Evolutionary conservation across 2,329 filamentous ascomycete species (phyloP).

Genomic region (Cyanodermella asteris): DNA sequence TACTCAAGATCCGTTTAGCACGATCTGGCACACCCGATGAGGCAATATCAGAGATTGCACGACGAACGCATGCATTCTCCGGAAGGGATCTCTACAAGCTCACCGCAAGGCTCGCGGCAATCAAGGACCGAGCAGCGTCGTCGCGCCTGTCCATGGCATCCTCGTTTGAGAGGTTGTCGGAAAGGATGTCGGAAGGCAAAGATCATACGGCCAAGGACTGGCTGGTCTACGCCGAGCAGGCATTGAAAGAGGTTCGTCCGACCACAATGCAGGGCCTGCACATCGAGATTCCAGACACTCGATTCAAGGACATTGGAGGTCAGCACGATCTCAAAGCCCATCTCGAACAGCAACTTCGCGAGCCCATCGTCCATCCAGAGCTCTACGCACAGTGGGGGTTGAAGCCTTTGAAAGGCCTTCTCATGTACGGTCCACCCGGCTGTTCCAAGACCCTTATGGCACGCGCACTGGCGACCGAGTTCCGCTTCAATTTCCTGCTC

Average conservation of each 20-base stretch:
- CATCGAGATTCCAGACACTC: slow-evolving; percentile 65
- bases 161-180: slow-evolving; percentile 10
- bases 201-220: too few relatives aligned
- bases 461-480: slow-evolving; percentile 76
- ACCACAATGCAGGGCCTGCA: slow-evolving; percentile 80
- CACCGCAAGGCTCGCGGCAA: slow-evolving; percentile 31
- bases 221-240: too few relatives aligned
- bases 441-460: slow-evolving; percentile 89
- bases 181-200: slow-evolving; percentile 41
- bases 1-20: slow-evolving; percentile 37
- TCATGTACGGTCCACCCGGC: slow-evolving; percentile 80
- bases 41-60: slow-evolving; percentile 38
- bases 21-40: slow-evolving; percentile 27
- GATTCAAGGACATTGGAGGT: slow-evolving; percentile 75
- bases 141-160: neutral
- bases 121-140: slow-evolving; percentile 14
- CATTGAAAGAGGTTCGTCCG: slow-evolving; percentile 48
- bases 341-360: slow-evolving; percentile 22
- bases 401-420: slow-evolving; percentile 53
- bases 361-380: slow-evolving; percentile 15
- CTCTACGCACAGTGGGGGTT: slow-evolving; percentile 27
- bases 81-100: slow-evolving; percentile 53
- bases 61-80: slow-evolving; percentile 72
- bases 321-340: slow-evolving; percentile 51
- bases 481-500: slow-evolving; percentile 78